Percentiles rank a stretch among this genome's conserved stretches.
Evolutionary conservation across 2,329 filamentous ascomycete species (phyloP).

Genomic region (Penicillium psychrosexuale): DNA sequence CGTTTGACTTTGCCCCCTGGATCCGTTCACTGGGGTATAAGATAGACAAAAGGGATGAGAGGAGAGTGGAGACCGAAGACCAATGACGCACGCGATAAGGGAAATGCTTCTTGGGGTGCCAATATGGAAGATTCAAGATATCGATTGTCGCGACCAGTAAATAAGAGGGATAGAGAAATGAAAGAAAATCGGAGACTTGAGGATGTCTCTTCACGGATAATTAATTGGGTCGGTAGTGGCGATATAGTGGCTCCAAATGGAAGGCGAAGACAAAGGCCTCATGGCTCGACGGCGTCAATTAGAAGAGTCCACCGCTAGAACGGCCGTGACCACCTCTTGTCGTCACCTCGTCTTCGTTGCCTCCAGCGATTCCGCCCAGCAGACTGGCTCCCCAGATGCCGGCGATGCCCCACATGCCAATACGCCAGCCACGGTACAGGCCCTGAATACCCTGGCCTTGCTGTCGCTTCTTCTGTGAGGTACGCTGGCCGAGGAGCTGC

Average conservation of each 20-base stretch:
- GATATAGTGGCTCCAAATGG: neutral
- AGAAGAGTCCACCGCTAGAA: conserved; percentile 34
- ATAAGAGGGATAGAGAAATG: neutral
- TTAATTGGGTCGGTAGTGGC: neutral
- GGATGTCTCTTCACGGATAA: neutral
- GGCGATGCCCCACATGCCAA: conserved; percentile 55
- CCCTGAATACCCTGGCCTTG: conserved; percentile 56
- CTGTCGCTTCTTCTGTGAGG: conserved; percentile 42
- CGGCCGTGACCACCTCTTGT: conserved; percentile 22
- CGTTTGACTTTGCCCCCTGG: conserved; percentile 16
- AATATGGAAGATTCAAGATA: neutral
- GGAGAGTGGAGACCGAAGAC: conserved; percentile 15
- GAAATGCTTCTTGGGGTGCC: neutral
- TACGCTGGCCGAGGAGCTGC: conserved; percentile 38
- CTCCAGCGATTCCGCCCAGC: conserved; percentile 39
- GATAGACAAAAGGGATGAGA: conserved; percentile 14
- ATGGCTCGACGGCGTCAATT: neutral
- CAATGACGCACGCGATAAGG: neutral
- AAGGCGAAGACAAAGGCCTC: neutral
- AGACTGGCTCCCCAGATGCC: conserved; percentile 54
- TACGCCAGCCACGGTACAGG: conserved; percentile 57
- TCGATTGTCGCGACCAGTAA: neutral
- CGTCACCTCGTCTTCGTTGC: conserved; percentile 37
- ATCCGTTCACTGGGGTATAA: conserved; percentile 26
- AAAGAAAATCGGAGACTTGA: neutral